Evolutionary conservation across 805 yeast genomes (phyloP), one percentile per base, ranked within the genome.

Genomic region (Brettanomyces nanus): DNA sequence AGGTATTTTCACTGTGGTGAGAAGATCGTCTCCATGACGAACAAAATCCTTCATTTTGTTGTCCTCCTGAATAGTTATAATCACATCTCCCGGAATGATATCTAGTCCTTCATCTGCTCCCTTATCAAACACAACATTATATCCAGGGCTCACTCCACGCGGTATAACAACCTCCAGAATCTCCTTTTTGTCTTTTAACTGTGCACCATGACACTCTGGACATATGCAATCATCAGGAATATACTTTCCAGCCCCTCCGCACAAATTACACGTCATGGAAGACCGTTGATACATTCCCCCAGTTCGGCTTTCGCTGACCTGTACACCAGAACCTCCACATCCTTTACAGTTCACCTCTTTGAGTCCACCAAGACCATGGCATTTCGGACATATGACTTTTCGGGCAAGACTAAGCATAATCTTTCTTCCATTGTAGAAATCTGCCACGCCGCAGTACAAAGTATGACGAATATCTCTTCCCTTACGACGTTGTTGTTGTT

Each of bases 101-200:
- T 68, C 65, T 15, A 70, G 53, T 0, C 76, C 81, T 53, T 80
- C 82, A 49, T 81, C 87, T 0, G 80, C 84, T 47, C 73, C 78
- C 5, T 77, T 73, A n/a, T 68, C 60, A 17, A 78, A 57, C 1
- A 75, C 60, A 15, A 78, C 66, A 32, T 62, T 58, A 43, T 75
- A 76, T 0, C 78, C 77, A 35, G 69, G 54, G 30, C 59, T 57
- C 29, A 75, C 62, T 3, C 89, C 89, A 3, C 77, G 75, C 14
- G 69, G 66, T 3, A 79, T 62, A n/a, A 59, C 59, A 6, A 80
- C 66, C 34, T 68, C 66, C 22, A 80, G 56, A 7, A 78, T 64
- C 41, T 72, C 73, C 25, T 71, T 63, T 31, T 63, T 72, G 41
- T 69, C 64, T 14, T 64, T 45, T 41, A 65, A 69, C 15, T 75